Evolutionary conservation across 78 protist genomes (phyloP), one percentile per base, ranked within the genome.

Genomic region (Cavenderia fasciculata): DNA sequence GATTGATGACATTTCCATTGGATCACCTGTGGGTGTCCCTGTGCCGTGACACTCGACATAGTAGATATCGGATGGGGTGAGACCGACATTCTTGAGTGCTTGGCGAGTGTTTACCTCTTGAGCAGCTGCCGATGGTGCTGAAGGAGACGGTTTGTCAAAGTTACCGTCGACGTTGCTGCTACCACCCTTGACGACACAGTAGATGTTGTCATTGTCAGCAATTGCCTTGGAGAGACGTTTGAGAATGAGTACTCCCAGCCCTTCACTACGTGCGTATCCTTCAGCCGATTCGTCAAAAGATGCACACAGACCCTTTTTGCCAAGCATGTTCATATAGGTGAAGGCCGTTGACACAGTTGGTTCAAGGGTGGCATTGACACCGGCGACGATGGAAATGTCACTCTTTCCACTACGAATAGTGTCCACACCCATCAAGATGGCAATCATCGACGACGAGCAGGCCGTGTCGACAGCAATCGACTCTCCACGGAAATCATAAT

Each of bases 21-120:
- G 94, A 63, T 96, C 98, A 56, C 98, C 98, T 2, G 44, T 62
- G 14, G 47, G n/a, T 19, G 96, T 96, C n/a, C 97, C 96, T 0
- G 97, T 95, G 18, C 96, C 97, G 69, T 96, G 96, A 19, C 95
- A 87, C 52, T 96, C 97, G 77, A 95, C 36, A 34, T 49, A 85
- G 6, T 33, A 43, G 0, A 92, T 82, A 44, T 47, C 62, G 0
- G 23, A 4, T 47, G 77, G 38, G 1, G 2, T 10, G 6, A 62
- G 46, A 18, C 40, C 44, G 7, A 74, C 88, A 10, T 52, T 72
- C 38, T 52, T 4, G 6, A 72, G 8, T 29, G 79, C 65, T 8
- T 19, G 2, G 19, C 11, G 31, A 19, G 54, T 52, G 54, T 72
- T 72, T 2, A 36, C 54, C 7, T 46, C 31, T 54, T 72, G 82